Evolutionary conservation across 2,329 filamentous ascomycete genomes (phyloP), one percentile per base, ranked within the genome.

Genomic region (Canariomyces notabilis): DNA sequence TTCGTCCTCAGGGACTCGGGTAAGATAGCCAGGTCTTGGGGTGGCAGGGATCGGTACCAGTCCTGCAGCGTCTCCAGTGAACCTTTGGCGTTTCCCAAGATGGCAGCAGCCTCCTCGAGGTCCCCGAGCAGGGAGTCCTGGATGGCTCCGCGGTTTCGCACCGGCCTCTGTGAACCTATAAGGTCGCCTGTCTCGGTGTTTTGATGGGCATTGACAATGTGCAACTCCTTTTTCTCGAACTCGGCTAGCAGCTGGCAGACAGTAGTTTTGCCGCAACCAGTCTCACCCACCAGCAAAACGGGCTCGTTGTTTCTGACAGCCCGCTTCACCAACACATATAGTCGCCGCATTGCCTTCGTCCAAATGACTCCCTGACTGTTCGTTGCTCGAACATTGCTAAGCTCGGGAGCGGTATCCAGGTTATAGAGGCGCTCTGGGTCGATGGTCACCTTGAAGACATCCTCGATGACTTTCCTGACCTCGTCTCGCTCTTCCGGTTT

Each of bases 151-250:
- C 90, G 80, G 63, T 97, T 97, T 53, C 94, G 79, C 18, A 97
- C 80, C 3, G 93, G 93, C 49, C 93, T 75, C 64, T 98, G 93
- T 3, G 93, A 93, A 54, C 93, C 93, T 55, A 99, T 97, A 9
- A 99, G 74, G 65, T 99, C 93, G 14, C 93, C 91, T 0, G 94
- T 97, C 64, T 99, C 94, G 0, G 93, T 90, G 55, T 98, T 99
- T 57, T 97, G 91, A 66, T 99, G 94, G 2, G 94, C 93, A 62
- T 98, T 99, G 60, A 98, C 85, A 57, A 91, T 93, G 56, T 90
- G 83, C 32, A 99, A 71, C 52, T 87, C 73, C 58, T 85, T 89
- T 14, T 75, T 72, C 52, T 88, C 76, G 4, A 87, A 85, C 59
- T 95, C 85, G 3, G 93, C 89, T 43, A 97, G 76, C 61, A 95